Base-by-base conservation (phyloP, 495 filamentous ascomycete species). In the Usnea hakonensis region DNA sequence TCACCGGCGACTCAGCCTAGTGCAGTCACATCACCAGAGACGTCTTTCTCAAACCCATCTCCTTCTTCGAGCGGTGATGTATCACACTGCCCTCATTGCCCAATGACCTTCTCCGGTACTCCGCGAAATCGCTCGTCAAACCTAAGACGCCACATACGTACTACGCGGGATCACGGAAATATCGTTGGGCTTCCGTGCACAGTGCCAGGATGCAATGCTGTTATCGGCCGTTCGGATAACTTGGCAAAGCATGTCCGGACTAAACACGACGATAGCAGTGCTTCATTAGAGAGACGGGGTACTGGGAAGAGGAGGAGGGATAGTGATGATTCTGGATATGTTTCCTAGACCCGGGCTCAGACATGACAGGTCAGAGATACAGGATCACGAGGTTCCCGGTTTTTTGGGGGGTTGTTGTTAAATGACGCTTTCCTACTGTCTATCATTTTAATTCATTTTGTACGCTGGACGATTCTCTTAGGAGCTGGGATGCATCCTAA, bases 211-310 rank as follows among this genome's bases (percentile, higher is more conserved):
- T 65, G 64, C 26, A 35, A n/a, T 11, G 28, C 43, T 3, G 19
- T 38, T 3, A 10, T 65, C 1, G 30, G 59, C 26, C 64, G 64
- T 8, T 33, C 32, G 23, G 64, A 65, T 38, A 62, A 65, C n/a
- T 32, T 62, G 19, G 21, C 14, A 0, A 61, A 56, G 59, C 64
- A 65, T 46, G 14, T 61, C 8, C n/a, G 58, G 21, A 53, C 32
- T 5, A 21, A 28, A 37, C 63, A 64, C 48, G 9, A n/a, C 1
- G 28, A 32, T n/a, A 32, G 7, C 26, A 17, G 48, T 33, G 16
- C 28, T 0, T 19, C 3, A 3, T 28, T 52, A 28, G 10, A 5
- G 9, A 19, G 48, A 32, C 23, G 7, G 48, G 48, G 16, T 9
- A 16, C 48, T 52, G 19, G 14, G 28, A 52, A 32, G 28, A 52